A percentile compares a stretch with the other conserved stretches of the same genome.
phyloP scores from a whole-genome alignment of 768 basidiomycete genomes.

The Mycena rebaudengoi region DNA sequence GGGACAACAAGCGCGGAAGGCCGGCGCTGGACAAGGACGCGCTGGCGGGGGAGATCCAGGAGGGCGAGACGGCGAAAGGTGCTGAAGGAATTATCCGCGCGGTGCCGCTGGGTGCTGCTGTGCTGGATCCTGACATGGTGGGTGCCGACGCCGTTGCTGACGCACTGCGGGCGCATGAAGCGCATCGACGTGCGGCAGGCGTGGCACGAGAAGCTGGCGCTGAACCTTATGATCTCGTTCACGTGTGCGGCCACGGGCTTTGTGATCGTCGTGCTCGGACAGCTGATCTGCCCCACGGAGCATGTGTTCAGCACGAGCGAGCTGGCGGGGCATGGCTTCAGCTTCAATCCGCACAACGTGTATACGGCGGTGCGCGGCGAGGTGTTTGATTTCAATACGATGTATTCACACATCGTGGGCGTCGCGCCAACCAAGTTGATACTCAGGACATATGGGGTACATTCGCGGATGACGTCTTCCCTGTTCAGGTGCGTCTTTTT shows the following conservation, averaged over 20 bases:
- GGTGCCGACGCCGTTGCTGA: no score
- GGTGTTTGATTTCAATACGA: slow-evolving; percentile 84
- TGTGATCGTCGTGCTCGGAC: slow-evolving; percentile 88
- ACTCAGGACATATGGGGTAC: slow-evolving; percentile 82
- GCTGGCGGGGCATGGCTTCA: slow-evolving; percentile 73
- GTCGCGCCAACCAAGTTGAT: slow-evolving; percentile 81
- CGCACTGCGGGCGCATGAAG: no score
- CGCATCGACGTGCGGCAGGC: slow-evolving; percentile 93
- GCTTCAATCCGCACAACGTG: slow-evolving; percentile 74
- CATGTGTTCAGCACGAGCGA: slow-evolving; percentile 88
- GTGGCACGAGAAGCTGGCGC: slow-evolving; percentile 96
- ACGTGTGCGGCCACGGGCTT: slow-evolving; percentile 89
- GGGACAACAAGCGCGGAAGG: slow-evolving; percentile 64
- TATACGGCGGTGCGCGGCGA: slow-evolving; percentile 91
- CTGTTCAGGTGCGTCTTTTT: slow-evolving; percentile 76
- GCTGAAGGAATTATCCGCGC: slow-evolving; percentile 80
- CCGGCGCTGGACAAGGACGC: slow-evolving; percentile 79
- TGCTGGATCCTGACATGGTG: no score
- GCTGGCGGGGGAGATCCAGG: slow-evolving; percentile 84
- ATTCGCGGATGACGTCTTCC: slow-evolving; percentile 82
- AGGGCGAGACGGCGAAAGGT: slow-evolving; percentile 91
- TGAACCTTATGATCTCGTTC: slow-evolving; percentile 97
- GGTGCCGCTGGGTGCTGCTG: slow-evolving; percentile 87
- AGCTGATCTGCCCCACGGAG: slow-evolving; percentile 93
- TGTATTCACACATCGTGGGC: slow-evolving; percentile 68